Percentiles rank a stretch among this genome's conserved stretches.
These are phyloP conservation scores for Trichoderma brevicompactum DNA, from an alignment of 2,329 filamentous ascomycete species.

Conservation along the genomic window DNA sequence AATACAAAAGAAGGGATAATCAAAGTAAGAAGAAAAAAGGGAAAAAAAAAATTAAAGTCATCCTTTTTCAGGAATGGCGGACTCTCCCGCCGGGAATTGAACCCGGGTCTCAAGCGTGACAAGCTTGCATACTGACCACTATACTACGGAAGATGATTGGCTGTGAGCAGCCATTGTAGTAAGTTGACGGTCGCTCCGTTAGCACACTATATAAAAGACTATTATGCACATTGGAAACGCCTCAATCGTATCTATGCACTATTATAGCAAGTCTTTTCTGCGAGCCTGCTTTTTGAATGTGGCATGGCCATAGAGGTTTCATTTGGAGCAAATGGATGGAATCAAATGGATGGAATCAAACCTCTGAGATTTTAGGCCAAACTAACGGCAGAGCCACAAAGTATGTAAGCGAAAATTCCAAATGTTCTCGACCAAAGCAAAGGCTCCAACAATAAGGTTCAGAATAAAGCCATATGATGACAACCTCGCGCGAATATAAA, in stretches of 20 bases:
- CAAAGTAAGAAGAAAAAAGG: neutral
- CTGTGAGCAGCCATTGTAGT: slow-evolving; percentile 29
- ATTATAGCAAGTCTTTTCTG: neutral
- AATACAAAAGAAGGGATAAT: neutral
- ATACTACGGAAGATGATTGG: slow-evolving; percentile 33
- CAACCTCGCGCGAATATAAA: too few species aligned
- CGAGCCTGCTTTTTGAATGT: neutral
- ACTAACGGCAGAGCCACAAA: too few species aligned
- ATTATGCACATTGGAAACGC: neutral
- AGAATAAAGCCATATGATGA: too few species aligned
- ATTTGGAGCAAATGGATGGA: too few species aligned
- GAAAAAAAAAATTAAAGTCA: neutral
- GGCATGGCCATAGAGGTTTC: too few species aligned
- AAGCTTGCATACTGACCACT: slow-evolving; percentile 36
- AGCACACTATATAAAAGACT: neutral
- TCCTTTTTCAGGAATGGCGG: slow-evolving; percentile 23
- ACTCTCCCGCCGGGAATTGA: slow-evolving; percentile 35
- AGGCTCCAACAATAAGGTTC: too few species aligned
- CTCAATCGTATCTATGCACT: too few species aligned
- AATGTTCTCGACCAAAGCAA: too few species aligned
- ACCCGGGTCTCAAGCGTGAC: slow-evolving; percentile 35
- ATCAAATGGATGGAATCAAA: too few species aligned
- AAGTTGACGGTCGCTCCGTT: neutral
- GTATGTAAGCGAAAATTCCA: too few species aligned
- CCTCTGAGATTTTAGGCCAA: too few species aligned